Evolutionary conservation across 148 eudicot genomes (phyloP).

Genomic region (Beta vulgaris): DNA sequence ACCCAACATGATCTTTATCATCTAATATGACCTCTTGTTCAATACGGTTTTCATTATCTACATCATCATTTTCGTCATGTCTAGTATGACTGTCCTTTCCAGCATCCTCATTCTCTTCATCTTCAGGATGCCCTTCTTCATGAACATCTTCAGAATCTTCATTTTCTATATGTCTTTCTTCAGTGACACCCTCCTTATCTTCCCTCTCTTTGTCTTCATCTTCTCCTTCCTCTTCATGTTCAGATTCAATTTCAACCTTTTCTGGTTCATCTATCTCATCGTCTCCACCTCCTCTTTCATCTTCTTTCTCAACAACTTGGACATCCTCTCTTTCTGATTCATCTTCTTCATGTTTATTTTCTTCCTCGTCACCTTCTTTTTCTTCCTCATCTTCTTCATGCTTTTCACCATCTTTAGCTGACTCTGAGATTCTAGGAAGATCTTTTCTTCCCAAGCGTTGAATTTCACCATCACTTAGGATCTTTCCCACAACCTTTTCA

Average conservation of each 20-base stretch:
- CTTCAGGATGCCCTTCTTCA: slow-evolving; percentile 22
- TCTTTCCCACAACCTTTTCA: slow-evolving; percentile 28
- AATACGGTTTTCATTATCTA: slow-evolving; percentile 29
- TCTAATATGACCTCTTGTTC: slow-evolving; percentile 34
- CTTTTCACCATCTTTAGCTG: slow-evolving; percentile 29
- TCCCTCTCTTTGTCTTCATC: slow-evolving; percentile 37
- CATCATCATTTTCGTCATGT: slow-evolving; percentile 26
- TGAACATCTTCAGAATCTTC: slow-evolving; percentile 20
- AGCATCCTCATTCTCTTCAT: slow-evolving; percentile 23
- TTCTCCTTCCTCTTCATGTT: slow-evolving; percentile 35
- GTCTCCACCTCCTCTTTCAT: slow-evolving; percentile 36
- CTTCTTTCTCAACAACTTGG: slow-evolving; percentile 33
- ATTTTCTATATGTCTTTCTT: slow-evolving; percentile 20
- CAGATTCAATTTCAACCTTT: slow-evolving; percentile 29
- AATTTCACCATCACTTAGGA: slow-evolving; percentile 27
- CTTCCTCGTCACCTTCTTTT: slow-evolving; percentile 45
- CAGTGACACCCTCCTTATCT: slow-evolving; percentile 19
- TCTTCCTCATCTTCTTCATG: slow-evolving; percentile 60
- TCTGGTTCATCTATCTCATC: slow-evolving; percentile 51
- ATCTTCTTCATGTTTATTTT: slow-evolving; percentile 45
- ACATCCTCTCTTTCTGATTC: slow-evolving; percentile 38
- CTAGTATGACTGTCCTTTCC: slow-evolving; percentile 17
- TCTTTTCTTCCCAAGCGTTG: slow-evolving; percentile 68
- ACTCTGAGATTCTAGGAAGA: slow-evolving; percentile 38
- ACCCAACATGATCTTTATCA: slow-evolving; percentile 51